A percentile compares a stretch with the other conserved stretches of the same genome.
Conservation (phyloP, 1,139 yeast species). For the Pichia sp. region DNA sequence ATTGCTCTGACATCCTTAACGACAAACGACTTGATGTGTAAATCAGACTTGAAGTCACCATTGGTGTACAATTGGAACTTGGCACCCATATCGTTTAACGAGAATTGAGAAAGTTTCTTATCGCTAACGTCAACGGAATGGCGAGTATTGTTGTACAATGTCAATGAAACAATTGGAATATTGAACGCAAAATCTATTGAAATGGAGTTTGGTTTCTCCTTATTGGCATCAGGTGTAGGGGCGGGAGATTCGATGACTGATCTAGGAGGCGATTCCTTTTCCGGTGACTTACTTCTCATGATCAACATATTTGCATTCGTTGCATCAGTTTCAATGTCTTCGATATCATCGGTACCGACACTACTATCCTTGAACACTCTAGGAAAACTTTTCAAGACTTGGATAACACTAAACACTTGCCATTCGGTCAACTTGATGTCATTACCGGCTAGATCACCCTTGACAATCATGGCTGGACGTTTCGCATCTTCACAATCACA, state of each 20-base stretch:
- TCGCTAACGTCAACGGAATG: conserved; percentile 38
- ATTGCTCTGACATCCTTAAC: conserved; percentile 70
- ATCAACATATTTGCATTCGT: conserved; percentile 44
- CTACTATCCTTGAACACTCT: conserved; percentile 50
- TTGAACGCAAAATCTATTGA: conserved; percentile 49
- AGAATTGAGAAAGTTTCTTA: conserved; percentile 57
- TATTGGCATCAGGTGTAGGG: not conserved
- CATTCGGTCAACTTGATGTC: conserved; percentile 71
- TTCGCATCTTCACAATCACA: conserved; percentile 36
- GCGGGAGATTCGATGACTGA: not conserved
- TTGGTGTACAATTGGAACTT: conserved; percentile 51
- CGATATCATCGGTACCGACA: conserved; percentile 37
- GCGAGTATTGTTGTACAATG: conserved; percentile 59
- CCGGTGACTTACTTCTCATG: conserved; percentile 22
- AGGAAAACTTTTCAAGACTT: conserved; percentile 56
- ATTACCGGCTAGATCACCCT: conserved; percentile 66
- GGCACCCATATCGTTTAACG: conserved; percentile 58
- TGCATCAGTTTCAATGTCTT: conserved; percentile 67
- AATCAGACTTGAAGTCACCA: conserved; percentile 56
- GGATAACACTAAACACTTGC: conserved; percentile 62
- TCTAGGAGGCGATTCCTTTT: conserved; percentile 14
- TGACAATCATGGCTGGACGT: conserved; percentile 52
- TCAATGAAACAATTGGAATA: conserved; percentile 63
- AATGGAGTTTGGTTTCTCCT: not conserved
- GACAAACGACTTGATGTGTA: conserved; percentile 70